phyloP scores from a whole-genome alignment of 176 grass and related monocot genomes.

The Aegilops longissima region DNA sequence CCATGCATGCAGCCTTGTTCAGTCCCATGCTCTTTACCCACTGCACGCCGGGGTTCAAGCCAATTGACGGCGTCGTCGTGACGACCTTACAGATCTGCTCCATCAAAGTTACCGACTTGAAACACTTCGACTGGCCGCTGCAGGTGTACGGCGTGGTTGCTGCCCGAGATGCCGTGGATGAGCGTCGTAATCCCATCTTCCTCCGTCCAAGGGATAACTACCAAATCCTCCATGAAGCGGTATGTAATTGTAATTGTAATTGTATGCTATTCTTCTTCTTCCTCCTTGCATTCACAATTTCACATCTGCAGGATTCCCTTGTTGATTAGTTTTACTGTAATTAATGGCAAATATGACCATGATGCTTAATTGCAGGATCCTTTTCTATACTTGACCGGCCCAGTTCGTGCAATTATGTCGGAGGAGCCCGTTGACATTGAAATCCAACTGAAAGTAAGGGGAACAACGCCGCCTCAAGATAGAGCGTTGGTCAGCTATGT shows the following conservation, averaged over 20 bases:
- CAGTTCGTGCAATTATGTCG: neutral
- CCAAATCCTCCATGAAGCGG: neutral
- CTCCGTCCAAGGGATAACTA: neutral
- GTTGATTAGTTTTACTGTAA: neutral
- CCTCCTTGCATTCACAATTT: no score
- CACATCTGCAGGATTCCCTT: no score
- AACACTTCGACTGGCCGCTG: neutral
- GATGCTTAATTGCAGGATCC: neutral
- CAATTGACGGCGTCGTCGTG: neutral
- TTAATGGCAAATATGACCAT: neutral
- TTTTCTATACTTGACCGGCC: neutral
- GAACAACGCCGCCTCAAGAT: neutral
- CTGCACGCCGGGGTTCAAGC: neutral
- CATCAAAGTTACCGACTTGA: neutral
- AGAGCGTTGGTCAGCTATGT: neutral
- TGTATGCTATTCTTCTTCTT: no score
- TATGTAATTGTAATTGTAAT: neutral
- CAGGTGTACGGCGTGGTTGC: neutral
- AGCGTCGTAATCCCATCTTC: neutral
- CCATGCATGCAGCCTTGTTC: neutral
- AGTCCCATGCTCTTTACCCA: neutral
- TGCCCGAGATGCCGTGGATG: neutral
- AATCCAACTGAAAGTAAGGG: neutral
- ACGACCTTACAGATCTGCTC: neutral
- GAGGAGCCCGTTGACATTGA: neutral